Conservation (phyloP, 768 basidiomycete species). For the Filobasidium floriforme region DNA sequence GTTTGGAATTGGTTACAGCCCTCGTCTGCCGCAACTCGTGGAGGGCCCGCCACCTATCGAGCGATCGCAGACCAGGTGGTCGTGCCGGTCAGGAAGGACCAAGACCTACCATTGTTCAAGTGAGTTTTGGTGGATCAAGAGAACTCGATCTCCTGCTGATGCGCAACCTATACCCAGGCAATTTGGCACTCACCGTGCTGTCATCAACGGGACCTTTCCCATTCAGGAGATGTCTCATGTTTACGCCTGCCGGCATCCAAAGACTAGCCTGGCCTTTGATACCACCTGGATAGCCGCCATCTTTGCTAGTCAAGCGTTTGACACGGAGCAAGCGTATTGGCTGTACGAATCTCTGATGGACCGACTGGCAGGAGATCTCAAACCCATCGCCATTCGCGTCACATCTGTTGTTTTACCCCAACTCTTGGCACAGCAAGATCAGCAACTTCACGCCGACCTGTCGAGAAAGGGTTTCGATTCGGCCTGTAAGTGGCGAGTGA, state of each 20-base stretch:
- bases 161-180: not conserved
- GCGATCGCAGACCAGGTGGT: conserved; percentile 1
- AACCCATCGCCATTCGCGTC: not conserved
- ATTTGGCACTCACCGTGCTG: conserved; percentile 16
- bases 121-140: not conserved
- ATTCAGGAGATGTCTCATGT: conserved; percentile 20
- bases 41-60: not conserved
- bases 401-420: not conserved
- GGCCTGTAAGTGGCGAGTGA: not conserved
- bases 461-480: not conserved
- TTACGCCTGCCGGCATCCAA: conserved; percentile 10
- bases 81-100: not conserved
- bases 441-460: not conserved
- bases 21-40: not conserved
- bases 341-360: conserved; percentile 35
- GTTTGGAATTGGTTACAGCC: conserved; percentile 43
- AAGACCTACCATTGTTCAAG: conserved; percentile 4
- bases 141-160: not conserved
- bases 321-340: conserved; percentile 40
- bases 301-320: conserved; percentile 14
- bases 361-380: conserved; percentile 26
- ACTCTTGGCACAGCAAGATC: not conserved
- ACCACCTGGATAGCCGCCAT: conserved; percentile 24
- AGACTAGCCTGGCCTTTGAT: conserved; percentile 26
- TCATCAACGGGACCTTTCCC: conserved; percentile 13